phyloP scores from a whole-genome alignment of 257 asterid genomes.

The Solanum sejunctum region DNA sequence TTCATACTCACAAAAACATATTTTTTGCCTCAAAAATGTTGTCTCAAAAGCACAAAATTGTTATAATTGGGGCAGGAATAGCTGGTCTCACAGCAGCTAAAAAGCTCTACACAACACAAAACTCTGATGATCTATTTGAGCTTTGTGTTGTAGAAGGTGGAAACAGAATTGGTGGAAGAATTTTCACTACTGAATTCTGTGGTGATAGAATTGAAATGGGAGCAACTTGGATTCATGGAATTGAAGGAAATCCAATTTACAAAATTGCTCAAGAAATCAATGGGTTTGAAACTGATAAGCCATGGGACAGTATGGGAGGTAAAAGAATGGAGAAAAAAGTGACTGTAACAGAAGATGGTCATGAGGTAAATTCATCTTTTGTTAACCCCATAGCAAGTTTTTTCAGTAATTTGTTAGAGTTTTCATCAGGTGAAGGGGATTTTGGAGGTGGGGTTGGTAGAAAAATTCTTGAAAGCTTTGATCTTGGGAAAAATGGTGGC shows the following conservation, averaged over 20 bases:
- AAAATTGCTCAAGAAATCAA: constrained; percentile 40
- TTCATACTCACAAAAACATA: not conserved
- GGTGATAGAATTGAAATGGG: constrained; percentile 86
- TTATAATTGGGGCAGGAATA: constrained; percentile 90
- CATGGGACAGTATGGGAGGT: constrained; percentile 81
- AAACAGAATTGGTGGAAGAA: constrained; percentile 66
- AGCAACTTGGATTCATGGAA: constrained; percentile 96
- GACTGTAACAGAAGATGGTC: constrained; percentile 66
- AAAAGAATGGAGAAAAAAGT: constrained; percentile 31
- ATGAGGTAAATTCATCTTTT: constrained; percentile 23
- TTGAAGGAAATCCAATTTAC: constrained; percentile 64
- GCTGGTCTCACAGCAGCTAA: constrained; percentile 85
- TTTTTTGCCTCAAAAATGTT: not conserved
- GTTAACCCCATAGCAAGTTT: constrained; percentile 46
- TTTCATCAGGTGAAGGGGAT: constrained; percentile 35
- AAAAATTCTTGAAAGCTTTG: not conserved
- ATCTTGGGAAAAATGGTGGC: constrained; percentile 2
- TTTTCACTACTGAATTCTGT: constrained; percentile 49
- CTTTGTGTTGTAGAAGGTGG: constrained; percentile 68
- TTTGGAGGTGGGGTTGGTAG: constrained; percentile 3
- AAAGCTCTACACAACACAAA: constrained; percentile 38
- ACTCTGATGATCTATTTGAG: constrained; percentile 31
- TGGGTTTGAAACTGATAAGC: constrained; percentile 36
- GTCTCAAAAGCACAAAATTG: constrained; percentile 41
- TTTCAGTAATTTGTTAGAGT: constrained; percentile 50